A percentile compares a stretch with the other conserved stretches of the same genome.
Evolutionary conservation across 2,329 filamentous ascomycete species (phyloP).

Genomic region (Colletotrichum lentis): DNA sequence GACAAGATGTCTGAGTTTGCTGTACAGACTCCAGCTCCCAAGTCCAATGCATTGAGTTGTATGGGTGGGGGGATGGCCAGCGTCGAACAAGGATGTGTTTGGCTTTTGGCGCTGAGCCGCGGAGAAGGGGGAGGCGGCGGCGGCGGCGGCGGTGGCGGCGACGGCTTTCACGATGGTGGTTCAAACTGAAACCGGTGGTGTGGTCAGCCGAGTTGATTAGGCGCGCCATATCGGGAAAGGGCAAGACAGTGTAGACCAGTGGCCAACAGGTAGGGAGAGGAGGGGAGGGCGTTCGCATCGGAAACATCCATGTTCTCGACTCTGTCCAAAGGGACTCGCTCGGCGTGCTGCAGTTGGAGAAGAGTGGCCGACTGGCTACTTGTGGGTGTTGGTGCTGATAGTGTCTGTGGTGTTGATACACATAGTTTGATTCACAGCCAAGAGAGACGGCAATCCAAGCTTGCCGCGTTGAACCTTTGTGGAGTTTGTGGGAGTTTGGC

Average conservation of each 20-base stretch:
- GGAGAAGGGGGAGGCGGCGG: not conserved
- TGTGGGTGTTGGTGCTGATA: not conserved
- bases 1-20: not conserved
- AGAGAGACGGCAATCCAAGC: not conserved
- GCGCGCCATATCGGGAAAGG: conserved; percentile 9
- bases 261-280: conserved; percentile 6
- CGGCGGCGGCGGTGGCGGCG: not conserved
- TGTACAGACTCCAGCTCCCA: not conserved
- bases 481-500: not conserved
- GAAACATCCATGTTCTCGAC: conserved; percentile 31
- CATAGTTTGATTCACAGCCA: not conserved
- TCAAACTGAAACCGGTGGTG: conserved; percentile 28
- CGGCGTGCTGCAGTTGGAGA: not conserved
- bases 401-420: not conserved
- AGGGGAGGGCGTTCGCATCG: conserved; percentile 18
- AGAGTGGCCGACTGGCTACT: not conserved
- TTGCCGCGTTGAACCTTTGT: not conserved
- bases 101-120: conserved; percentile 30
- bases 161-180: conserved; percentile 17
- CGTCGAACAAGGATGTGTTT: not conserved
- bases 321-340: not conserved
- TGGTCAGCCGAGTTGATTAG: conserved; percentile 8
- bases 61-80: not conserved
- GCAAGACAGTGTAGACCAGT: not conserved
- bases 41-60: not conserved